Evolutionary conservation across 2,329 filamentous ascomycete species (phyloP).

Genomic region (Fonsecaea multimorphosa): DNA sequence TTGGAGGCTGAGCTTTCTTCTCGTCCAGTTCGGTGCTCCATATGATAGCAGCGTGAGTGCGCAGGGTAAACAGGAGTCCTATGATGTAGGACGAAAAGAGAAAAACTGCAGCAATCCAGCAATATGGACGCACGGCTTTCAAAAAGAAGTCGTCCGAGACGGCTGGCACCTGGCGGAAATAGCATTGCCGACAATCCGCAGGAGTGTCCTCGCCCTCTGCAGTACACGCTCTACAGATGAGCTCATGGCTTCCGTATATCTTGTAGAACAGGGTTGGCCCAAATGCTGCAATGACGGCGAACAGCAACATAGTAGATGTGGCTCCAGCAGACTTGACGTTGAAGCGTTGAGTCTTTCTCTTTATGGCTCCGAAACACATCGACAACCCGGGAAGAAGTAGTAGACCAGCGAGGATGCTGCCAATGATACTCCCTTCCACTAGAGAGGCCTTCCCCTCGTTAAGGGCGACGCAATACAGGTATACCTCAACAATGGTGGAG

Average conservation of each 20-base stretch:
- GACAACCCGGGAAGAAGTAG: slow-evolving; percentile 92
- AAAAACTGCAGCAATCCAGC: slow-evolving; percentile 82
- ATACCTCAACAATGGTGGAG: slow-evolving; percentile 96
- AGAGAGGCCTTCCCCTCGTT: slow-evolving; percentile 89
- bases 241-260: slow-evolving; percentile 95
- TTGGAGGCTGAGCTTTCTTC: slow-evolving; percentile 65
- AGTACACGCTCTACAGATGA: slow-evolving; percentile 75
- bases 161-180: slow-evolving; percentile 85
- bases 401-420: slow-evolving; percentile 96
- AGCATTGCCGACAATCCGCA: slow-evolving; percentile 86
- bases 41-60: slow-evolving; percentile 95
- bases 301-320: slow-evolving; percentile 96
- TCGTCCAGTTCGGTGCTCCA: slow-evolving; percentile 87
- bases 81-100: slow-evolving; percentile 94
- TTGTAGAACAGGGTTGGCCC: slow-evolving; percentile 97
- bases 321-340: slow-evolving; percentile 96
- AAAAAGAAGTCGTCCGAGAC: slow-evolving; percentile 87
- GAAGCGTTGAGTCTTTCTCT: slow-evolving; percentile 97
- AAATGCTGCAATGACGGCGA: slow-evolving; percentile 93
- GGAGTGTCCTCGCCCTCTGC: slow-evolving; percentile 60
- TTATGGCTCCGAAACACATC: slow-evolving; percentile 98
- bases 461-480: slow-evolving; percentile 92
- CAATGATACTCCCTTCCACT: slow-evolving; percentile 95
- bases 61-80: slow-evolving; percentile 90
- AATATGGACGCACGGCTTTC: slow-evolving; percentile 90